Evolutionary conservation across 2,329 filamentous ascomycete species (phyloP), one percentile per base, ranked within the genome.

Genomic region (Arthrobotrys pseudoclavata): DNA sequence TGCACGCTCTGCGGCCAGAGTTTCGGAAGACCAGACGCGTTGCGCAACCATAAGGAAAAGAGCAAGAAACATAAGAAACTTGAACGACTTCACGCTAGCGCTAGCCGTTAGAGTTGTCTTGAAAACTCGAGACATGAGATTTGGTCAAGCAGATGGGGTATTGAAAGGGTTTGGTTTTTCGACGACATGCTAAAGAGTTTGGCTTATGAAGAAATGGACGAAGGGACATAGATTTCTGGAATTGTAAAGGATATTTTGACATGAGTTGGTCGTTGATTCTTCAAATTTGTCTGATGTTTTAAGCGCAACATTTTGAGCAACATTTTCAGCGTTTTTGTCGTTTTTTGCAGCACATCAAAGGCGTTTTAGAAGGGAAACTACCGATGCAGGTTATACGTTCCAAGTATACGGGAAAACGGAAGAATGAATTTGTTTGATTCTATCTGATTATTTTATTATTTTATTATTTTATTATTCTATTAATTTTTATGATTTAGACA

Each of bases 41-140:
- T 76, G 72, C 69, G 72, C 24, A 76, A 76, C 37, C 72, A 76
- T 53, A 76, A 76, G 42, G 72, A 76, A 42, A 76, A 76, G 64
- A 69, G 63, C 24, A 76, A 76, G 72, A 76, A 76, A 50, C 72
- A 76, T 53, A 76, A 76, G 60, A 76, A 76, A 20, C 66, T 76
- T 4, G 72, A 76, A 55, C 66, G 72, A 24, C 72, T 76, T 34
- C 64, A 66, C 40, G 45, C 57, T 53, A 57, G 57, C 40, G 45
- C 57, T 47, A 57, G 57, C 22, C 64, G 66, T 53, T 76, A 76
- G 66, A n/a, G 18, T 9, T 24, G 15, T 24, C 18, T n/a, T n/a
- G 24, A 5, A n/a, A 22, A 31, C 9, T 42, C 18, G 40, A 3
- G 55, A 24, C 7, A 42, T n/a, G 15, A n/a, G 10, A 18, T 57